Conservation (phyloP, 352 stramenopile species). For the Globisporangium orthogonon region DNA sequence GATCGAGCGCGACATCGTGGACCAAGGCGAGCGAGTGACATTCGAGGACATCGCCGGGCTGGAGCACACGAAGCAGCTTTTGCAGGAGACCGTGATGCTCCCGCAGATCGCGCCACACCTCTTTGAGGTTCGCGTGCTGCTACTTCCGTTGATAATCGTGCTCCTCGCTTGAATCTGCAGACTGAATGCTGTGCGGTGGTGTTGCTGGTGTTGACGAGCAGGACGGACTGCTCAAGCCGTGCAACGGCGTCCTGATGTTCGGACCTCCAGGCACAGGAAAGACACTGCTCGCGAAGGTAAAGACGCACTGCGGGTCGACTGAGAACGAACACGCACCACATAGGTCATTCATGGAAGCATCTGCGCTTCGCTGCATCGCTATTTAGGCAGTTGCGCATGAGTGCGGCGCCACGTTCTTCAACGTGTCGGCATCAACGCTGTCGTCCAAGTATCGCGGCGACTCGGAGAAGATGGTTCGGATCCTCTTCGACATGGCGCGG, state of each 20-base stretch:
- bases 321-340: too few species aligned
- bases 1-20: slow-evolving; percentile 85
- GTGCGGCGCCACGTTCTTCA: slow-evolving; percentile 98
- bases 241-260: slow-evolving; percentile 83
- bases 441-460: slow-evolving; percentile 93
- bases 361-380: too few species aligned
- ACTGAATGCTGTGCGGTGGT: too few species aligned
- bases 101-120: slow-evolving; percentile 78
- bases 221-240: slow-evolving; percentile 73
- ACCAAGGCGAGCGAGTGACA: slow-evolving; percentile 54
- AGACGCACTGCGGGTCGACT: too few species aligned
- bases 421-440: slow-evolving; percentile 90
- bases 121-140: slow-evolving; percentile 38
- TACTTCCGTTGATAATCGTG: too few species aligned
- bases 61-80: slow-evolving; percentile 74
- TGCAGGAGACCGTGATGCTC: slow-evolving; percentile 85
- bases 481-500: slow-evolving; percentile 98
- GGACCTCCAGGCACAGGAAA: slow-evolving; percentile 88
- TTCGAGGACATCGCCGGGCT: slow-evolving; percentile 77
- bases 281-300: slow-evolving; percentile 64
- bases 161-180: not conserved
- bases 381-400: slow-evolving; percentile 88
- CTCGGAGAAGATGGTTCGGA: slow-evolving; percentile 94
- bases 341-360: too few species aligned
- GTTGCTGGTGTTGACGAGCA: too few species aligned